phyloP scores from a whole-genome alignment of 164 flowering plant genomes.

The Vitis cinerea region DNA sequence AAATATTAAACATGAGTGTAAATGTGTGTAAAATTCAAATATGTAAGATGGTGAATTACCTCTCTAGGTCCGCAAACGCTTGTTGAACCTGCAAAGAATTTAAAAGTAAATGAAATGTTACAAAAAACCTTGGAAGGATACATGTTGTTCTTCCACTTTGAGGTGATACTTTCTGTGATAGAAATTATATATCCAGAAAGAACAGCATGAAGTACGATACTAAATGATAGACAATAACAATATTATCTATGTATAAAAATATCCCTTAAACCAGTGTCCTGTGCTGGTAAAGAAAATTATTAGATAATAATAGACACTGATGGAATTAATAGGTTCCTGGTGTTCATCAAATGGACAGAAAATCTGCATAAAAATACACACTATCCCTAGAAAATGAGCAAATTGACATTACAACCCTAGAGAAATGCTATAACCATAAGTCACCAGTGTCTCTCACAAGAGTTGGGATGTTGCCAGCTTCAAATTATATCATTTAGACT shows the following conservation, averaged over 20 bases:
- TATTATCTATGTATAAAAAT: too few relatives aligned
- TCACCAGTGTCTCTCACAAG: too few relatives aligned
- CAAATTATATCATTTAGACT: too few relatives aligned
- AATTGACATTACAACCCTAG: too few relatives aligned
- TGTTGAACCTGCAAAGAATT: slow-evolving; percentile 59
- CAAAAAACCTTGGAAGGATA: neutral
- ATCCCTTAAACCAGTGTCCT: too few relatives aligned
- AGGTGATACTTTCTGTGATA: neutral
- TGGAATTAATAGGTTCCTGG: neutral
- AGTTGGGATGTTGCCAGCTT: too few relatives aligned
- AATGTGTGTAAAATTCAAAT: neutral
- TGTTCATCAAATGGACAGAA: neutral
- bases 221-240: too few relatives aligned
- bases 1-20: too few relatives aligned
- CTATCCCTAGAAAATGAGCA: too few relatives aligned
- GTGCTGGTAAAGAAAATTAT: too few relatives aligned
- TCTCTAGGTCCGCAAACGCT: slow-evolving; percentile 65
- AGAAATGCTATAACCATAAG: too few relatives aligned
- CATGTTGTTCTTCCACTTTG: neutral
- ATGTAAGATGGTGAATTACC: slow-evolving; percentile 29
- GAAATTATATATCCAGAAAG: neutral
- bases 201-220: neutral
- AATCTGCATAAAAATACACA: too few relatives aligned
- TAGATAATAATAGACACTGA: neutral
- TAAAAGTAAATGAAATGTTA: neutral